Evolutionary conservation across 73 alveolate genomes (phyloP).

Genomic region (Paraurostyla sp.): DNA sequence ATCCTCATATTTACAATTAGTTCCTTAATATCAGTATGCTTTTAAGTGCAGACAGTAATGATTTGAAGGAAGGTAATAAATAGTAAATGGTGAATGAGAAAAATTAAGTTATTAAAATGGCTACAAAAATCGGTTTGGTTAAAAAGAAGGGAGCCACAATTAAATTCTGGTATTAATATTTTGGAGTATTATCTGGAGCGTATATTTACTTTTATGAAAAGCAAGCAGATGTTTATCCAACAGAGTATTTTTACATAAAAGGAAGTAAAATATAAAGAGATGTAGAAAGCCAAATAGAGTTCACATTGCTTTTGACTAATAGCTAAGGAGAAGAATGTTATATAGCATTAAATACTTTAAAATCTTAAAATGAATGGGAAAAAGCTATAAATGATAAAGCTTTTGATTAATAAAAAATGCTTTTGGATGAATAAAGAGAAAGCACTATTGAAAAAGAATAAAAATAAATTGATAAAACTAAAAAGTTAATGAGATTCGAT

Average conservation of each 20-base stretch:
- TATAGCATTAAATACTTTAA: background rate
- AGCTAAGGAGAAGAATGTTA: background rate
- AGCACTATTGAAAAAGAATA: background rate
- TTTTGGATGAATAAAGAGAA: background rate
- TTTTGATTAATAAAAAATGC: background rate
- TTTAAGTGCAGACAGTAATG: background rate
- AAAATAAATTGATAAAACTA: background rate
- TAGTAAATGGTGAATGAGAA: slow-evolving; percentile 44
- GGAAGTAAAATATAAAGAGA: slow-evolving; percentile 31
- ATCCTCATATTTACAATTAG: slow-evolving; percentile 47
- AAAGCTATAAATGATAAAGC: slow-evolving; percentile 23
- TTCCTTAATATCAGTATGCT: slow-evolving; percentile 46
- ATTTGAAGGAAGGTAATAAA: background rate
- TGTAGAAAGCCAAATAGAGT: slow-evolving; percentile 51
- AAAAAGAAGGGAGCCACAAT: slow-evolving; percentile 53
- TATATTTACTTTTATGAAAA: slow-evolving; percentile 69
- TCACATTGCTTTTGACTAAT: background rate
- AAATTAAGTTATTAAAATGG: slow-evolving; percentile 31
- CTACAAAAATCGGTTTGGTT: slow-evolving; percentile 58
- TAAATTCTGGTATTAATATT: slow-evolving; percentile 27
- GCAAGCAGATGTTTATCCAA: slow-evolving; percentile 42
- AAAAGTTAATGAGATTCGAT: slow-evolving; percentile 2
- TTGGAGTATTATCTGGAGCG: slow-evolving; percentile 63
- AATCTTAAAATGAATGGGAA: slow-evolving; percentile 38
- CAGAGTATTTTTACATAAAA: slow-evolving; percentile 61